Evolutionary conservation across 108 stramenopile genomes (phyloP), one percentile per base, ranked within the genome.

Genomic region (Discostella pseudostelligera): DNA sequence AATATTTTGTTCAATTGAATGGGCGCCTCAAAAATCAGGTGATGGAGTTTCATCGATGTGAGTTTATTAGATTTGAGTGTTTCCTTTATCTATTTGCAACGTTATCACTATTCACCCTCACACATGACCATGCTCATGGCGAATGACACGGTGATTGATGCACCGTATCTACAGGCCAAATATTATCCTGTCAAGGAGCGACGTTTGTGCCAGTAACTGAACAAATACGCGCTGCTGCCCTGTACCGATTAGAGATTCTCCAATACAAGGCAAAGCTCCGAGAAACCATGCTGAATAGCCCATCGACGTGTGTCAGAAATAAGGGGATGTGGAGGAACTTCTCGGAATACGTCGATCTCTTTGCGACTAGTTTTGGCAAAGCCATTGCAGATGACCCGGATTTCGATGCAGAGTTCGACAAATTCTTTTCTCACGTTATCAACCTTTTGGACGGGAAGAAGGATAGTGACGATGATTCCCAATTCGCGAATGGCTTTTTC

Each of bases 171-270:
- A n/a, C n/a, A n/a, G n/a, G n/a, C 29, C 89, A 90, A 45, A 78
- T 93, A 25, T 20, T 84, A 19, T 62, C 81, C 9, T 93, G 92
- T 47, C 70, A 78, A 10, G 84, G 86, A 35, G 84, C 93, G 12
- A 78, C 75, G 32, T 94, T 89, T 70, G 81, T 86, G 39, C 93
- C 93, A 3, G 82, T 94, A 5, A 81, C 90, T 22, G 89, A 94
- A 61, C 84, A 87, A 20, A 77, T 94, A 39, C 60, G 84, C 51
- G 88, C 82, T 59, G 88, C 93, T 6, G 89, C 87, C 1, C 56
- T 76, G 24, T 94, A 84, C 57, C 88, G 88, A 39, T 74, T 94
- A 11, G 83, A 89, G 59, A 69, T 89, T 8, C 86, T 89, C 45
- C 79, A 65, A 24, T 94, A 90, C 66, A 69, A 87, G 32, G 78